A percentile compares a stretch with the other conserved stretches of the same genome.
phyloP scores from a whole-genome alignment of 768 basidiomycete species.

The Phallus indusiatus region DNA sequence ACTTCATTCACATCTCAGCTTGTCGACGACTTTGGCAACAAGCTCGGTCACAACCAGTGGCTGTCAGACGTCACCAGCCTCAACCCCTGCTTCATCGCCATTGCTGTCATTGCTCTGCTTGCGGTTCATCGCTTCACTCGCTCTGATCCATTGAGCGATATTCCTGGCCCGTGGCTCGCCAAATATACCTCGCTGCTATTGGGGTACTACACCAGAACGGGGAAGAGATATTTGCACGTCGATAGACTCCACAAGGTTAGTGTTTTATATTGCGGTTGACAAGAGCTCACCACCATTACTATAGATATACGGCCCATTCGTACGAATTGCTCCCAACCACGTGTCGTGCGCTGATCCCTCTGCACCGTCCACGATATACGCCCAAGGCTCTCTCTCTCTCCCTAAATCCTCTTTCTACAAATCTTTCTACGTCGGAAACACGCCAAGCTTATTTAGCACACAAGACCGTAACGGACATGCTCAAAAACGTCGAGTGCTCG shows the following conservation, averaged over 20 bases:
- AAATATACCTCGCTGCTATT: background rate
- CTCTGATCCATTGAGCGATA: slow-evolving; percentile 1
- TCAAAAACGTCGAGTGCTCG: slow-evolving; percentile 22
- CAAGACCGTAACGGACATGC: slow-evolving; percentile 24
- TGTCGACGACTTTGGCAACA: too few species aligned
- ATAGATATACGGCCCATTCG: slow-evolving; percentile 23
- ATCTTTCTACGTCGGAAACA: slow-evolving; percentile 20
- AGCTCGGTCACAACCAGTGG: too few species aligned
- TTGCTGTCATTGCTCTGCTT: background rate
- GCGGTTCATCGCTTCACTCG: background rate
- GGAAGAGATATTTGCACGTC: slow-evolving; percentile 1
- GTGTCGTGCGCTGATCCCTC: slow-evolving; percentile 23
- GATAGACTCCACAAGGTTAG: slow-evolving; percentile 6
- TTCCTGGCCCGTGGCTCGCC: slow-evolving; percentile 7
- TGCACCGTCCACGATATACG: slow-evolving; percentile 23
- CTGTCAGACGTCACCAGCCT: background rate
- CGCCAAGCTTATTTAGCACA: slow-evolving; percentile 25
- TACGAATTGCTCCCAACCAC: slow-evolving; percentile 26
- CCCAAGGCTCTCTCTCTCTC: slow-evolving; percentile 22
- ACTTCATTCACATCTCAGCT: too few species aligned
- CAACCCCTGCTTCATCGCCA: background rate
- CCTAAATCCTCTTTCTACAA: slow-evolving; percentile 25
- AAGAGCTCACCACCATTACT: background rate
- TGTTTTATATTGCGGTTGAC: background rate
- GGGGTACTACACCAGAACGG: background rate